These are phyloP conservation scores for Debaryomyces singareniensis DNA, from an alignment of 1,139 yeast species.

Conservation along the genomic window DNA sequence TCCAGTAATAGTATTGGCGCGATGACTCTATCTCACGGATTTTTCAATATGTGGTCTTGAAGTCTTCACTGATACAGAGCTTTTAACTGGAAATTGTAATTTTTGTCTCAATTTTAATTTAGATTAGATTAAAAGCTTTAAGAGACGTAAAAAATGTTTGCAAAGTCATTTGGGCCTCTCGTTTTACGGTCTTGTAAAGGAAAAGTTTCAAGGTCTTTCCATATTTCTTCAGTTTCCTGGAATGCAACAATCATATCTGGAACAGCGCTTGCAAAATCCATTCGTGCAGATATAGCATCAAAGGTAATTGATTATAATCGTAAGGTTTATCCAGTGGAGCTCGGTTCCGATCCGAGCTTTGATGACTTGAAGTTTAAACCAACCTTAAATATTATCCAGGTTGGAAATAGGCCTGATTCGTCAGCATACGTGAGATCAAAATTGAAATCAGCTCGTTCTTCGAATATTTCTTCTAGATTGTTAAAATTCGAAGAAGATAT, in stretches of 20 bases:
- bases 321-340: slow-evolving; percentile 15
- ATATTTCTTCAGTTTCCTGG: slow-evolving; percentile 9
- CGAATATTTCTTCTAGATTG: slow-evolving; percentile 56
- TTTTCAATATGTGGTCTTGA: too few species aligned
- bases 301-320: slow-evolving; percentile 36
- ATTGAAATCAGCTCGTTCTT: slow-evolving; percentile 63
- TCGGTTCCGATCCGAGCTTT: slow-evolving; percentile 12
- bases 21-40: too few species aligned
- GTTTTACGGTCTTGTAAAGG: too few species aligned
- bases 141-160: too few species aligned
- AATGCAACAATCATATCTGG: slow-evolving; percentile 43
- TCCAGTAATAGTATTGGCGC: too few species aligned
- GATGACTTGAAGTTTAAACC: slow-evolving; percentile 48
- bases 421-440: slow-evolving; percentile 73
- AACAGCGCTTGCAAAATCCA: slow-evolving; percentile 33
- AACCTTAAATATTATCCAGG: slow-evolving; percentile 62
- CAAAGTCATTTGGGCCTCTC: too few species aligned
- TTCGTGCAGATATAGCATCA: slow-evolving; percentile 32
- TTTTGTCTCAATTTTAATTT: too few species aligned
- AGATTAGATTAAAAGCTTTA: too few species aligned
- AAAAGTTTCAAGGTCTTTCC: slow-evolving; percentile 11
- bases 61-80: too few species aligned
- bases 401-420: slow-evolving; percentile 72
- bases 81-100: too few species aligned
- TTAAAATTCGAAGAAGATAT: slow-evolving; percentile 53